phyloP scores from a whole-genome alignment of 2,329 filamentous ascomycete species.

The Colletotrichum trifolii region DNA sequence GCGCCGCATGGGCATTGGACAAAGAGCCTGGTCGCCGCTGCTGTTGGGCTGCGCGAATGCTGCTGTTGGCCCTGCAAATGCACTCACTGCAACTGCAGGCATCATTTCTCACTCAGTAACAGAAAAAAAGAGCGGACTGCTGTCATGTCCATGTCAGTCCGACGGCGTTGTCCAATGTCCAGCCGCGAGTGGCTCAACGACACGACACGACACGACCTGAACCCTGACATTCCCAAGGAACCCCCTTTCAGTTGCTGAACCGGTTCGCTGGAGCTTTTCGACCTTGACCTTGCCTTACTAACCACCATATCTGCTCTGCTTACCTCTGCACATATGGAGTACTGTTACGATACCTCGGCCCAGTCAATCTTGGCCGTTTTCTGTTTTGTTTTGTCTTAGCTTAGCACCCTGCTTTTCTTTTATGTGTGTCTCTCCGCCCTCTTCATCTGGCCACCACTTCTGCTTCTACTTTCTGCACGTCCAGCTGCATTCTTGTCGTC shows the following conservation, averaged over 20 bases:
- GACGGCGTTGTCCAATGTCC: no score
- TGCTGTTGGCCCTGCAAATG: constrained; percentile 11
- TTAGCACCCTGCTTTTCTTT: constrained; percentile 11
- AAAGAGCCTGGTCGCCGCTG: neutral
- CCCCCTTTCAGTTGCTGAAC: constrained; percentile 31
- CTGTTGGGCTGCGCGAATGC: neutral
- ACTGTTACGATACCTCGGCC: no score
- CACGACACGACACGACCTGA: constrained; percentile 15
- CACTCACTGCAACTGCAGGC: neutral
- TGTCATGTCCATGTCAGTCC: no score
- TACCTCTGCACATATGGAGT: no score
- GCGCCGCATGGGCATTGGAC: neutral
- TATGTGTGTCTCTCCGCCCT: constrained; percentile 12
- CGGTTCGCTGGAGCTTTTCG: constrained; percentile 20
- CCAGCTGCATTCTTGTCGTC: constrained; percentile 32
- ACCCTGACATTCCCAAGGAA: constrained; percentile 35
- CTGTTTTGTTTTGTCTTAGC: constrained; percentile 25
- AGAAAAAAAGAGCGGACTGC: no score
- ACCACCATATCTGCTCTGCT: neutral
- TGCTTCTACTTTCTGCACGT: constrained; percentile 10
- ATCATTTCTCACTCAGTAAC: neutral
- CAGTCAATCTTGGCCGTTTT: neutral
- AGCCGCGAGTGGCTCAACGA: neutral
- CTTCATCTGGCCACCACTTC: neutral
- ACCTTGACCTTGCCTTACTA: constrained; percentile 7